These are phyloP conservation scores for Yarrowia hollandica DNA, from an alignment of 805 yeast species.

Conservation along the genomic window DNA sequence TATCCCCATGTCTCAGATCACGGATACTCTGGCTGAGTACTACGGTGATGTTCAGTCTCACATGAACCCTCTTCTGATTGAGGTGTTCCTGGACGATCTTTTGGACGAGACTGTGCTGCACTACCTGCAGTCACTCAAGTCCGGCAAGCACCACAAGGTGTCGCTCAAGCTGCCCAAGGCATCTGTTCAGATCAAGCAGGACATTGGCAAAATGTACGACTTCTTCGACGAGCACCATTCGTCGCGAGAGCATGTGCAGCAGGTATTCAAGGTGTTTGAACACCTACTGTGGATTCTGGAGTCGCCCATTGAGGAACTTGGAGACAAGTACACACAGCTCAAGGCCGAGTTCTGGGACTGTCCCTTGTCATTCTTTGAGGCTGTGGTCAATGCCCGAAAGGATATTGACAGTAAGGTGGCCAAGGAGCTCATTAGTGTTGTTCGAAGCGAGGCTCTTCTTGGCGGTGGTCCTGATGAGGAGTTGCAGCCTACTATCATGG, in stretches of 20 bases:
- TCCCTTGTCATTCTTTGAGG: constrained; percentile 67
- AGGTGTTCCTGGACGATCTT: constrained; percentile 53
- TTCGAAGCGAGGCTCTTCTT: constrained; percentile 16
- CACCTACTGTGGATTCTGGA: constrained; percentile 57
- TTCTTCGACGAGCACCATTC: constrained; percentile 51
- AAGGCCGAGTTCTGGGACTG: constrained; percentile 72
- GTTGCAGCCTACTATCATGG: constrained; percentile 11
- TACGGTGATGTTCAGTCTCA: constrained; percentile 60
- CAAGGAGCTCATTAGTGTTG: constrained; percentile 39
- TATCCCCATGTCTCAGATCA: constrained; percentile 58
- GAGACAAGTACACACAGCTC: constrained; percentile 61
- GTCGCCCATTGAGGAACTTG: constrained; percentile 49
- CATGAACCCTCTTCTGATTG: constrained; percentile 56
- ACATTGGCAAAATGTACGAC: constrained; percentile 57
- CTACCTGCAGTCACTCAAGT: constrained; percentile 50
- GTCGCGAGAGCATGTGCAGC: constrained; percentile 46
- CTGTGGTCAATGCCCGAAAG: constrained; percentile 52
- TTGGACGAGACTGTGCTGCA: constrained; percentile 53
- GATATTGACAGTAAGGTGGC: constrained; percentile 42
- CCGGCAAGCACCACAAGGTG: constrained; percentile 44
- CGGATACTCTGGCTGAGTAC: constrained; percentile 75
- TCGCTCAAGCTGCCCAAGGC: constrained; percentile 44
- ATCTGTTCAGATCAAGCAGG: constrained; percentile 57
- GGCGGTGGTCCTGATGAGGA: constrained; percentile 12
- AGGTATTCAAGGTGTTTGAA: constrained; percentile 60